Evolutionary conservation across 257 asterid species (phyloP).

Genomic region (Solanum etuberosum): DNA sequence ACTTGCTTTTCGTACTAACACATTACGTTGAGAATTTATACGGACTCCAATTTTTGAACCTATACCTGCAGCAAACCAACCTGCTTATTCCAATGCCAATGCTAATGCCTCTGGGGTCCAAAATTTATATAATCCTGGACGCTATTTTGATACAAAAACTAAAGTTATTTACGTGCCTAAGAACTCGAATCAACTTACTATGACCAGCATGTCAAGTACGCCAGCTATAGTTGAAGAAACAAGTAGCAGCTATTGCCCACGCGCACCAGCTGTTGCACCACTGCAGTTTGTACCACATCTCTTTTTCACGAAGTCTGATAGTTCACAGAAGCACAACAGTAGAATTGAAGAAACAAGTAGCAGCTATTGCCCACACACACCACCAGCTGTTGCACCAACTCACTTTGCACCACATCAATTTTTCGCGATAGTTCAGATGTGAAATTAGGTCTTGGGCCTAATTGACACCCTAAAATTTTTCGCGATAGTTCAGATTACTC

Average conservation of each 20-base stretch:
- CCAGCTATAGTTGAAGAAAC: not conserved
- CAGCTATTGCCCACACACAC: too few relatives aligned
- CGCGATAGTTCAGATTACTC: too few relatives aligned
- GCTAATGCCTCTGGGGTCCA: not conserved
- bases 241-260: not conserved
- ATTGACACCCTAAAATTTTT: too few relatives aligned
- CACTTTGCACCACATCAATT: too few relatives aligned
- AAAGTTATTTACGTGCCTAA: not conserved
- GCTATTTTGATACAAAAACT: not conserved
- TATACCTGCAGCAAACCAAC: not conserved
- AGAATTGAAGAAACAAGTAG: too few relatives aligned
- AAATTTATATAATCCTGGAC: not conserved
- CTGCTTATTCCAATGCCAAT: not conserved
- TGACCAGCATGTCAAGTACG: conserved; percentile 9
- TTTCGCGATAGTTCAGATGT: too few relatives aligned
- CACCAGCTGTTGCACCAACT: too few relatives aligned
- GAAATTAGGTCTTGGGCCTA: too few relatives aligned
- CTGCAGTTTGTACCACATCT: conserved; percentile 22
- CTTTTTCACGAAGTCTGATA: not conserved
- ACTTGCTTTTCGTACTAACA: not conserved
- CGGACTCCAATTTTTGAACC: not conserved
- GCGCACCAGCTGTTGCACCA: conserved; percentile 10
- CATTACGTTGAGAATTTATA: not conserved
- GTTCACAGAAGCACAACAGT: conserved; percentile 2
- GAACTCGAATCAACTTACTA: not conserved